These are phyloP conservation scores for Cyberlindnera misumaiensis DNA, from an alignment of 805 yeast genomes.

Conservation along the genomic window DNA sequence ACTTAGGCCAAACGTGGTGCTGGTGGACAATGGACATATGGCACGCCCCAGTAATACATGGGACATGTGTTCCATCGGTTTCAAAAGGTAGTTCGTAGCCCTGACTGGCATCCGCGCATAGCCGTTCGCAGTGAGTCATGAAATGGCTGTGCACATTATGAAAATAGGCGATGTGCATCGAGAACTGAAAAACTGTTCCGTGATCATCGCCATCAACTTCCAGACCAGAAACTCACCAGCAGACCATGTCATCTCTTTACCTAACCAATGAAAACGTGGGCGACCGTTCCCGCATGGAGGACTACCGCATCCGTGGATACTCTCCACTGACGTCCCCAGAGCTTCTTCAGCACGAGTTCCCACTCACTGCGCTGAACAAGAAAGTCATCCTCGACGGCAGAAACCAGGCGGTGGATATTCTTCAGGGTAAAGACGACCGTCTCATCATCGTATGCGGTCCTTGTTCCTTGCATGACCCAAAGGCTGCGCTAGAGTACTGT, in stretches of 20 bases:
- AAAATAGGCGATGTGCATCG: too few relatives aligned
- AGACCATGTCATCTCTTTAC: slow-evolving; percentile 30
- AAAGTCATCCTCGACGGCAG: slow-evolving; percentile 69
- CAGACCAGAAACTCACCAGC: too few relatives aligned
- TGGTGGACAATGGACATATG: too few relatives aligned
- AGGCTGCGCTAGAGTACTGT: slow-evolving; percentile 87
- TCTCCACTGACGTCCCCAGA: slow-evolving; percentile 96
- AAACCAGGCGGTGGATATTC: slow-evolving; percentile 61
- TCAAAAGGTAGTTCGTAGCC: too few relatives aligned
- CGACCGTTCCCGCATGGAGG: slow-evolving; percentile 71
- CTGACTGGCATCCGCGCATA: too few relatives aligned
- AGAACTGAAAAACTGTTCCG: too few relatives aligned
- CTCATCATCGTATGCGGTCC: slow-evolving; percentile 91
- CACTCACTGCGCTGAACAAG: slow-evolving; percentile 53
- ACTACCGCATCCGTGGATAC: slow-evolving; percentile 80
- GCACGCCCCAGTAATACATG: too few relatives aligned
- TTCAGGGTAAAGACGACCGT: slow-evolving; percentile 82
- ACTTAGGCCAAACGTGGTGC: too few relatives aligned
- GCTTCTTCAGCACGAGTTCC: slow-evolving; percentile 79
- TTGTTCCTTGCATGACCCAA: slow-evolving; percentile 93
- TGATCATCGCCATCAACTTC: too few relatives aligned
- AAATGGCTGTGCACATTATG: too few relatives aligned
- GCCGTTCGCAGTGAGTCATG: too few relatives aligned
- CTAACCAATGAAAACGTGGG: slow-evolving; percentile 79
- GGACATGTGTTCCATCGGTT: too few relatives aligned